A percentile compares a stretch with the other conserved stretches of the same genome.
These are phyloP conservation scores for Pseudopyricularia cyperi DNA, from an alignment of 2,329 filamentous ascomycete genomes.

Conservation along the genomic window DNA sequence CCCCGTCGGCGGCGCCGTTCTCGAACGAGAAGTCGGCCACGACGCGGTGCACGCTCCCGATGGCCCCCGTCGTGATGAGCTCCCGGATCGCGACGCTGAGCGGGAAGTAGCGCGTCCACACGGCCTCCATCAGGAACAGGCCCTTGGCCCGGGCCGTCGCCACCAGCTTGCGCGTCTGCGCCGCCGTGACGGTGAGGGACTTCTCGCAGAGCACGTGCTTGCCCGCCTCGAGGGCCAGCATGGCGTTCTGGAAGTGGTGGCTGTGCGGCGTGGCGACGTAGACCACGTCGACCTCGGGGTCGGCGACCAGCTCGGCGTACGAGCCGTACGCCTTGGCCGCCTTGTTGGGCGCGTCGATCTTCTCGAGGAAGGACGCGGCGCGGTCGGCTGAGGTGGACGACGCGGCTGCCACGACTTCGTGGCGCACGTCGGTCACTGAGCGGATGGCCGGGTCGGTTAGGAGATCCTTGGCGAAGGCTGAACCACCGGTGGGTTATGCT, in stretches of 20 bases:
- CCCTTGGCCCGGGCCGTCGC: slow-evolving; percentile 61
- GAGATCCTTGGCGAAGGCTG: slow-evolving; percentile 64
- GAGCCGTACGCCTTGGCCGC: slow-evolving; percentile 56
- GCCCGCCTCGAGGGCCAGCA: slow-evolving; percentile 70
- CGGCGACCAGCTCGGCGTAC: slow-evolving; percentile 68
- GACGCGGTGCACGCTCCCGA: slow-evolving; percentile 46
- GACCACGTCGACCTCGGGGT: slow-evolving; percentile 69
- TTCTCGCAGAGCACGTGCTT: slow-evolving; percentile 91
- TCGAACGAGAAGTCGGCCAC: slow-evolving; percentile 49
- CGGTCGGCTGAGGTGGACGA: slow-evolving; percentile 61
- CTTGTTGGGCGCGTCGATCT: slow-evolving; percentile 52
- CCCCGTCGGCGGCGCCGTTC: slow-evolving; percentile 40
- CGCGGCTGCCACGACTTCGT: slow-evolving; percentile 67
- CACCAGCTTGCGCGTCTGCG: slow-evolving; percentile 60
- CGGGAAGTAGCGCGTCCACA: slow-evolving; percentile 85
- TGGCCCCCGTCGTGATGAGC: slow-evolving; percentile 39
- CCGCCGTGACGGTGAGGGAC: slow-evolving; percentile 72
- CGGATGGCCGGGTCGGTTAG: slow-evolving; percentile 60
- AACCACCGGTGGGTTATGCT: neutral
- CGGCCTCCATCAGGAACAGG: slow-evolving; percentile 71
- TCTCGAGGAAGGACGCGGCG: slow-evolving; percentile 60
- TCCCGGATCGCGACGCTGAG: slow-evolving; percentile 64
- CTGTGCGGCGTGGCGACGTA: slow-evolving; percentile 87
- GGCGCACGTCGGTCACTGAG: slow-evolving; percentile 57
- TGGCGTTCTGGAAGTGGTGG: slow-evolving; percentile 84